Evolutionary conservation across 371 early-diverging fungal genomes (phyloP), one percentile per base, ranked within the genome.

Genomic region (Rhizopus sp.): DNA sequence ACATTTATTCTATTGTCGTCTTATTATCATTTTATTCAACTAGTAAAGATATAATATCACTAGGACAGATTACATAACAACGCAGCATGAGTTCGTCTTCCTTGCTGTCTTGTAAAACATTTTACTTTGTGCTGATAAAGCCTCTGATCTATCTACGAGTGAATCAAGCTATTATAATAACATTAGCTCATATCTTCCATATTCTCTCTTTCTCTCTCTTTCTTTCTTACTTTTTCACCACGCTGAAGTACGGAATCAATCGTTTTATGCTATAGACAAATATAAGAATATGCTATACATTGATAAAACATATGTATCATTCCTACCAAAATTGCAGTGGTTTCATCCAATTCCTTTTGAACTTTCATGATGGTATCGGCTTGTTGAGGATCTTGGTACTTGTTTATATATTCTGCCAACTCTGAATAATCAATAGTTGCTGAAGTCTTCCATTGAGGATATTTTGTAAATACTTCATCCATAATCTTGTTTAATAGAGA

Each of bases 51-150:
- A 23, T 2, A 23, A 23, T 23, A n/a, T n/a, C n/a, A n/a, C n/a
- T n/a, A 23, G 23, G 23, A 23, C 23, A 23, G 2, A 23, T 61
- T 75, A 78, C 79, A 78, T 78, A 12, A 78, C 76, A 31, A 80
- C 77, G 53, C 99, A 99, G 72, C 95, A 96, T 39, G 90, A 81
- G 72, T 99, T 99, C 48, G 95, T 95, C 80, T 94, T 95, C 78
- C 96, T 96, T 23, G 99, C 99, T 5, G 94, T 89, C 81, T 97
- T 99, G 83, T 97, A 99, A 62, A 99, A 96, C 85, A 92, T 89
- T 72, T 98, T 98, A 37, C 96, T 93, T 77, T 94, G 93, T 32
- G 77, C 81, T 16, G 94, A 93, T 44, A 99, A 82, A 9, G 88
- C 83, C 62, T 97, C 96, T 13, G 93, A 91, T 61, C 92, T 82